Evolutionary conservation across 805 yeast species (phyloP).

Genomic region (Danielia reshetovae): DNA sequence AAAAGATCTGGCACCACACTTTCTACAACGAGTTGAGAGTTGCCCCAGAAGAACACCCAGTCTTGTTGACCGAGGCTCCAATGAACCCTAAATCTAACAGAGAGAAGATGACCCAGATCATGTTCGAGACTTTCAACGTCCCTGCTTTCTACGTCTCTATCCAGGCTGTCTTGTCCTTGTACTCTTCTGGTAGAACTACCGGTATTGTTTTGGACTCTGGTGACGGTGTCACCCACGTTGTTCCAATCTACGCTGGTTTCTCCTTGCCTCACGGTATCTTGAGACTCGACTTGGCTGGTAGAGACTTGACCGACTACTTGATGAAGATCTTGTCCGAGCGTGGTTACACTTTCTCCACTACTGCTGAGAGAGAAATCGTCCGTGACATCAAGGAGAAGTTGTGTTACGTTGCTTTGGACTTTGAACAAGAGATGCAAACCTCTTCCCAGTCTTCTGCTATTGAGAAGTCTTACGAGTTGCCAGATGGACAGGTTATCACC

Average conservation of each 20-base stretch:
- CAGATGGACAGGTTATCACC: constrained; percentile 99
- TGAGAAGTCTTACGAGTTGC: constrained; percentile 98
- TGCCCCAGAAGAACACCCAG: constrained; percentile 99
- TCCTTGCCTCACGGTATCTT: constrained; percentile 97
- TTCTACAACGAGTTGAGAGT: constrained; percentile 99
- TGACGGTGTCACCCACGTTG: constrained; percentile 99
- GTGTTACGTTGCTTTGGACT: constrained; percentile 98
- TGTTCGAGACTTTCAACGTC: constrained; percentile 98
- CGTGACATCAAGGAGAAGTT: constrained; percentile 96
- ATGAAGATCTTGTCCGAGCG: constrained; percentile 98
- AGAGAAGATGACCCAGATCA: constrained; percentile 99
- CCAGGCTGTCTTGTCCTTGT: constrained; percentile 96
- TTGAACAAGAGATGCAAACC: constrained; percentile 99
- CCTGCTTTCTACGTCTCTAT: constrained; percentile 99
- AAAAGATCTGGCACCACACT: constrained; percentile 99
- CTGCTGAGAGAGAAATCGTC: constrained; percentile 97
- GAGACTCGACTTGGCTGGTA: constrained; percentile 99
- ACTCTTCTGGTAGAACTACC: constrained; percentile 99
- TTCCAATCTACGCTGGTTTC: constrained; percentile 99
- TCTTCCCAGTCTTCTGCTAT: constrained; percentile 97
- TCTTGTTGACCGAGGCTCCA: constrained; percentile 98
- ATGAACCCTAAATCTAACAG: constrained; percentile 99
- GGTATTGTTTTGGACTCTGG: constrained; percentile 99
- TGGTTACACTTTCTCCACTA: constrained; percentile 97
- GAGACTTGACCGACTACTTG: constrained; percentile 98